Percentiles rank a stretch among this genome's conserved stretches.
These are phyloP conservation scores for Adansonia grandidieri DNA, from an alignment of 441 rosid genomes.

Conservation along the genomic window DNA sequence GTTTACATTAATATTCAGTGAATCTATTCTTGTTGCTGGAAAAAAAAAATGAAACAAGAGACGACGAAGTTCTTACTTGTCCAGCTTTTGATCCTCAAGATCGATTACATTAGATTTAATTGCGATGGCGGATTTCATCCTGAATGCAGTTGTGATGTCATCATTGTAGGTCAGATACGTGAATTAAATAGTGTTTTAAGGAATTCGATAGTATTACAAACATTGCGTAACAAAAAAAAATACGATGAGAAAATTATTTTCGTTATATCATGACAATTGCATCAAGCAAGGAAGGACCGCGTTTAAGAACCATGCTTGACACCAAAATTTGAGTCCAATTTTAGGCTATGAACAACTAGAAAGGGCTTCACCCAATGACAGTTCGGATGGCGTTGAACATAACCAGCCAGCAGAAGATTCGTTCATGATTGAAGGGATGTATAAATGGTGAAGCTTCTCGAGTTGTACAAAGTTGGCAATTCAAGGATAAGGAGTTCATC, in stretches of 20 bases:
- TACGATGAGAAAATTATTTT: too few species aligned
- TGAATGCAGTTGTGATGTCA: too few species aligned
- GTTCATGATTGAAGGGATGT: constrained; percentile 47
- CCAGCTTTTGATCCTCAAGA: constrained; percentile 38
- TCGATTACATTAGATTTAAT: too few species aligned
- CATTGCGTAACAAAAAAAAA: too few species aligned
- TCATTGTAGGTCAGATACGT: too few species aligned
- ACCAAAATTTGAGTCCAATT: constrained; percentile 39
- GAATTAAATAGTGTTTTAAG: too few species aligned
- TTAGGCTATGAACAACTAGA: constrained; percentile 46
- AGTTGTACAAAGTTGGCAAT: constrained; percentile 65
- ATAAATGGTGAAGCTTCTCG: constrained; percentile 64
- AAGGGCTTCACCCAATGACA: constrained; percentile 52
- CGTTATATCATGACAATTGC: too few species aligned
- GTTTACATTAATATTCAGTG: constrained; percentile 1
- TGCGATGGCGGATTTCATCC: too few species aligned
- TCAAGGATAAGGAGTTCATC: constrained; percentile 38
- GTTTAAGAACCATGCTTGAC: constrained; percentile 23
- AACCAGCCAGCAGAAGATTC: constrained; percentile 46
- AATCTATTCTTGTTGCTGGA: constrained; percentile 32
- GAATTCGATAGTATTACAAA: too few species aligned
- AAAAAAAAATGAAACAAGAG: constrained; percentile 18
- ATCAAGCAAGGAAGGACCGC: too few species aligned
- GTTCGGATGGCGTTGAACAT: constrained; percentile 51
- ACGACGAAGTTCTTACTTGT: constrained; percentile 36